Evolutionary conservation across 352 stramenopile genomes (phyloP).

Genomic region (Globisporangium paddicum): DNA sequence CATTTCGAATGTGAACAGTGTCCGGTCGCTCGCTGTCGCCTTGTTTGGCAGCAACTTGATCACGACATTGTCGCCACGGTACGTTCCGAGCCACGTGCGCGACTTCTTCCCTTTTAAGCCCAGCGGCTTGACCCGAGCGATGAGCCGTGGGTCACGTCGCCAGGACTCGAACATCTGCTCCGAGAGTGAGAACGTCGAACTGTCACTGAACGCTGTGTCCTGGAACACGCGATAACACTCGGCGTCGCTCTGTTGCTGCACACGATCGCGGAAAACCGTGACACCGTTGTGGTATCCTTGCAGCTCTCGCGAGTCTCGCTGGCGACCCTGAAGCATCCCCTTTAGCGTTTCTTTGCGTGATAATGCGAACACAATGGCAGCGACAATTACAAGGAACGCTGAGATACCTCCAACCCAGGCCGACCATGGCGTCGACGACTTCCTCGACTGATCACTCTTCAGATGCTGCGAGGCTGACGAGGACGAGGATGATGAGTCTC

Average conservation of each 20-base stretch:
- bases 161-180: conserved; percentile 6
- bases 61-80: conserved; percentile 6
- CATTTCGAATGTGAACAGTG: conserved; percentile 18
- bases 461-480: neutral
- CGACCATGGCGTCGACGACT: neutral
- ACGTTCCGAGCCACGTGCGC: conserved; percentile 57
- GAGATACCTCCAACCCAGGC: neutral
- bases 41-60: conserved; percentile 8
- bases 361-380: neutral
- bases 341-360: neutral
- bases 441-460: neutral
- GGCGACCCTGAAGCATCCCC: neutral
- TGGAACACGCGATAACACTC: conserved; percentile 11
- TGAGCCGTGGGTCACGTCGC: conserved; percentile 5
- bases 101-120: conserved; percentile 41
- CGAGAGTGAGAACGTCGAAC: conserved; percentile 4
- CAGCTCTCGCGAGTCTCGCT: neutral
- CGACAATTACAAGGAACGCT: neutral
- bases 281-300: too few species aligned
- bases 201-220: conserved; percentile 2
- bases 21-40: conserved; percentile 13
- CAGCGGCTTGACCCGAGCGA: neutral
- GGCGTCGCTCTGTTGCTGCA: conserved; percentile 8
- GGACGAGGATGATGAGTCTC: neutral
- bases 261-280: neutral